These are phyloP conservation scores for Kwoniella sp. DNA, from an alignment of 768 basidiomycete species.

Conservation along the genomic window DNA sequence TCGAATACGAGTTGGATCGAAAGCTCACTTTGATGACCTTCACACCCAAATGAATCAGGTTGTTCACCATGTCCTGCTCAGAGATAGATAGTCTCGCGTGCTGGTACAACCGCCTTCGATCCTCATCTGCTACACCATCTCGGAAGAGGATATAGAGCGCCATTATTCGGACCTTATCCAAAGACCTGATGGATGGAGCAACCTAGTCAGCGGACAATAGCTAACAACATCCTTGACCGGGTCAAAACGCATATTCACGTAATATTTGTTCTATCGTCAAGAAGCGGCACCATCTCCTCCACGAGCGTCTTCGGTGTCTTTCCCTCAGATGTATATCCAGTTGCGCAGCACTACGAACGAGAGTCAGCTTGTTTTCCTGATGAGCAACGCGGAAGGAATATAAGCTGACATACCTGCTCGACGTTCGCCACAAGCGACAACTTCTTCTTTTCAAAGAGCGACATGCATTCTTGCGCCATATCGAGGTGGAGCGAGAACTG, in stretches of 20 bases:
- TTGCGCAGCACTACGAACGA: slow-evolving; percentile 76
- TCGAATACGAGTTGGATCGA: slow-evolving; percentile 59
- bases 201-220: not conserved
- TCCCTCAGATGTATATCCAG: slow-evolving; percentile 84
- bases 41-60: slow-evolving; percentile 76
- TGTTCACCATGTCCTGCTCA: slow-evolving; percentile 92
- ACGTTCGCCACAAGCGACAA: slow-evolving; percentile 79
- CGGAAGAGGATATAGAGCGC: slow-evolving; percentile 91
- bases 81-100: slow-evolving; percentile 83
- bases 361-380: not conserved
- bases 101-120: slow-evolving; percentile 88
- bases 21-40: slow-evolving; percentile 74
- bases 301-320: slow-evolving; percentile 92
- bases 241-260: slow-evolving; percentile 60
- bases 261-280: slow-evolving; percentile 76
- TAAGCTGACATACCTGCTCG: slow-evolving; percentile 68
- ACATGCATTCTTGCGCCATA: slow-evolving; percentile 98
- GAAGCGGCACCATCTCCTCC: slow-evolving; percentile 96
- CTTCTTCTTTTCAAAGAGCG: slow-evolving; percentile 82
- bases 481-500: slow-evolving; percentile 95
- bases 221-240: too few species aligned
- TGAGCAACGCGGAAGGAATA: not conserved
- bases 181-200: slow-evolving; percentile 61
- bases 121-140: slow-evolving; percentile 98
- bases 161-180: slow-evolving; percentile 93